Percentiles rank a stretch among this genome's conserved stretches.
Evolutionary conservation across 192 early-diverging fungal species (phyloP).

Genomic region (Rhizoclosmatium globosum): DNA sequence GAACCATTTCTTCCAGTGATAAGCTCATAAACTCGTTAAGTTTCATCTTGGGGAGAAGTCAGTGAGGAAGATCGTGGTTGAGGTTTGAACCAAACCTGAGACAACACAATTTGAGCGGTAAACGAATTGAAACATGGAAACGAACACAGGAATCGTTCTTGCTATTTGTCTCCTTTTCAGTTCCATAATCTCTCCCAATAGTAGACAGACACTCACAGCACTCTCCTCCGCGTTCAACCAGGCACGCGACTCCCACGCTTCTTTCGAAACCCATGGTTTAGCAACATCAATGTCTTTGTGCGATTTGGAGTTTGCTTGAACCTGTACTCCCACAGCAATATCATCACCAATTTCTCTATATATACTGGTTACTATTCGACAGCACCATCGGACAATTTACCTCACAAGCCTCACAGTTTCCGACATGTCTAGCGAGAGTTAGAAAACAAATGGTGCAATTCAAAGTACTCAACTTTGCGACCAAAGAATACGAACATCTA

Average conservation of each 20-base stretch:
- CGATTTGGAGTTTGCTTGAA: not conserved
- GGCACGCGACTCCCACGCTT: slow-evolving; percentile 26
- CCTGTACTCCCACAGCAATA: not conserved
- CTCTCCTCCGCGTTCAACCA: slow-evolving; percentile 35
- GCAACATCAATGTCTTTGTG: slow-evolving; percentile 10
- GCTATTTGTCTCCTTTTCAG: slow-evolving; percentile 15
- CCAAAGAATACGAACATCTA: slow-evolving; percentile 12
- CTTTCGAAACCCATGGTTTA: slow-evolving; percentile 33
- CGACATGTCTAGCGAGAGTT: not conserved
- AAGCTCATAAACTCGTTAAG: slow-evolving; percentile 6
- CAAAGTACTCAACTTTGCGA: slow-evolving; percentile 17
- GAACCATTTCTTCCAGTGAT: slow-evolving; percentile 2
- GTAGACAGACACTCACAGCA: slow-evolving; percentile 7
- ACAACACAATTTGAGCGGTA: slow-evolving; percentile 42
- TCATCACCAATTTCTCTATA: slow-evolving; percentile 23
- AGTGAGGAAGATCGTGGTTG: not conserved
- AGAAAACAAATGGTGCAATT: not conserved
- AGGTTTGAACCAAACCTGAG: slow-evolving; percentile 12
- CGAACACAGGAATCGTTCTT: slow-evolving; percentile 44
- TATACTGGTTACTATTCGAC: not conserved
- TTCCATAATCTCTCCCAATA: not conserved
- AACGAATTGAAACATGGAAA: slow-evolving; percentile 43
- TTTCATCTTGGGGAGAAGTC: slow-evolving; percentile 8
- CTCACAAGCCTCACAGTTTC: slow-evolving; percentile 42
- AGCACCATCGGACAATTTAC: not conserved